Evolutionary conservation across 1,284 basidiomycete species (phyloP).

Genomic region (Leccinum pachyderme): DNA sequence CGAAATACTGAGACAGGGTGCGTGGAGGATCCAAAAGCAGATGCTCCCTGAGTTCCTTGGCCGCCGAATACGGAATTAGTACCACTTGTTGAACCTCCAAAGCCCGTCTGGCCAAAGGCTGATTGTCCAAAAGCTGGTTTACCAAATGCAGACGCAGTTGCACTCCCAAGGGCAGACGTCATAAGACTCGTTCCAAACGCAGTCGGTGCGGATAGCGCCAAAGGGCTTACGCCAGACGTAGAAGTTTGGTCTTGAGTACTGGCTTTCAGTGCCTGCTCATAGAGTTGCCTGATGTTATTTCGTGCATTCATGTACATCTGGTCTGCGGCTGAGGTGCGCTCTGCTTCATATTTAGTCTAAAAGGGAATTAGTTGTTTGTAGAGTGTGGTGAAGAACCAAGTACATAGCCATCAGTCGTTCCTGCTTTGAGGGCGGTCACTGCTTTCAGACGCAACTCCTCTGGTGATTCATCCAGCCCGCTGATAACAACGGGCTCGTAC

Average conservation of each 20-base stretch:
- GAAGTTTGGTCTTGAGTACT: slow-evolving; percentile 15
- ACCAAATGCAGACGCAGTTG: slow-evolving; percentile 9
- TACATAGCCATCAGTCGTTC: slow-evolving; percentile 66
- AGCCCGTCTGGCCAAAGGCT: slow-evolving; percentile 38
- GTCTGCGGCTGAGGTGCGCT: slow-evolving; percentile 41
- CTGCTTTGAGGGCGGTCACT: slow-evolving; percentile 53
- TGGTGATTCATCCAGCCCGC: slow-evolving; percentile 69
- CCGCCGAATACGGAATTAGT: slow-evolving; percentile 36
- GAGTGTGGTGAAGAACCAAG: background rate
- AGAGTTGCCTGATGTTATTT: slow-evolving; percentile 47
- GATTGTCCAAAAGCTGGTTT: slow-evolving; percentile 34
- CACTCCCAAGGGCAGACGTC: slow-evolving; percentile 38
- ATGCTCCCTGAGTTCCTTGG: slow-evolving; percentile 33
- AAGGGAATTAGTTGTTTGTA: slow-evolving; percentile 1
- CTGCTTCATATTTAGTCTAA: slow-evolving; percentile 57
- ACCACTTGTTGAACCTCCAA: slow-evolving; percentile 25
- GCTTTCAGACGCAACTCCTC: slow-evolving; percentile 83
- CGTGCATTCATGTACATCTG: slow-evolving; percentile 45
- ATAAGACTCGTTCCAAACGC: slow-evolving; percentile 17
- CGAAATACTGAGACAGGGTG: slow-evolving; percentile 39
- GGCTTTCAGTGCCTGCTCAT: slow-evolving; percentile 48
- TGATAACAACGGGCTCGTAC: slow-evolving; percentile 67
- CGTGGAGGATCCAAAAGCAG: slow-evolving; percentile 40
- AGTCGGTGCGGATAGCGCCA: slow-evolving; percentile 24
- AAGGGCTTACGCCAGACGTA: background rate